Conservation (phyloP, 164 flowering plant genomes). For the Brasenia schreberi region DNA sequence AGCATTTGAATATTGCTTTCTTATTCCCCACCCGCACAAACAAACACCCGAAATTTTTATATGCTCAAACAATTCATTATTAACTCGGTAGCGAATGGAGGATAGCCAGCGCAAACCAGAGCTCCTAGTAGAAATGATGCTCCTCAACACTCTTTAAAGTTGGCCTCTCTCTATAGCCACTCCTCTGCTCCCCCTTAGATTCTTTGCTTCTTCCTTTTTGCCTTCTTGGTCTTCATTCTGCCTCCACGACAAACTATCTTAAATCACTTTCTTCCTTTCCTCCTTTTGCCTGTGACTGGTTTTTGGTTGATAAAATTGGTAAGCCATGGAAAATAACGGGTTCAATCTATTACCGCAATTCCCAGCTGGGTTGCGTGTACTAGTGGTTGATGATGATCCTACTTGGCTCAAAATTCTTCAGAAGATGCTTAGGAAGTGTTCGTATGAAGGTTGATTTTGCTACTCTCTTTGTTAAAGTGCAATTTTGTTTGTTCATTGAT, state of each 20-base stretch:
- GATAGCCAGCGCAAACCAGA: neutral
- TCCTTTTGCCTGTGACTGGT: neutral
- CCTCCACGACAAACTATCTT: neutral
- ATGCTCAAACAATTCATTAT: neutral
- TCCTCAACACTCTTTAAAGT: neutral
- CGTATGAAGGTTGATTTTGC: constrained; percentile 37
- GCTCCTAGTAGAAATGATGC: neutral
- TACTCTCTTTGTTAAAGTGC: neutral
- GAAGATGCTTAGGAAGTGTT: constrained; percentile 91
- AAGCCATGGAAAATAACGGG: neutral
- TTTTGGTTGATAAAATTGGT: neutral
- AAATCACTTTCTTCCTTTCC: neutral
- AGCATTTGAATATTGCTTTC: too few relatives aligned
- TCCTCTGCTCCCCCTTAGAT: neutral
- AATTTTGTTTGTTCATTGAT: neutral
- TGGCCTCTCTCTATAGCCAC: neutral
- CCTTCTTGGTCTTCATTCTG: neutral
- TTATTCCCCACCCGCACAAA: neutral
- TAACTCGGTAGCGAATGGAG: neutral
- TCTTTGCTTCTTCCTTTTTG: neutral
- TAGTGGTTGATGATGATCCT: constrained; percentile 93
- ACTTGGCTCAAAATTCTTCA: constrained; percentile 86
- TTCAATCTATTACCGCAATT: constrained; percentile 12
- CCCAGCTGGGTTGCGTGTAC: constrained; percentile 85
- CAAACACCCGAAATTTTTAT: neutral